These are phyloP conservation scores for Fagus crenata DNA, from an alignment of 306 rosid genomes.

Conservation along the genomic window DNA sequence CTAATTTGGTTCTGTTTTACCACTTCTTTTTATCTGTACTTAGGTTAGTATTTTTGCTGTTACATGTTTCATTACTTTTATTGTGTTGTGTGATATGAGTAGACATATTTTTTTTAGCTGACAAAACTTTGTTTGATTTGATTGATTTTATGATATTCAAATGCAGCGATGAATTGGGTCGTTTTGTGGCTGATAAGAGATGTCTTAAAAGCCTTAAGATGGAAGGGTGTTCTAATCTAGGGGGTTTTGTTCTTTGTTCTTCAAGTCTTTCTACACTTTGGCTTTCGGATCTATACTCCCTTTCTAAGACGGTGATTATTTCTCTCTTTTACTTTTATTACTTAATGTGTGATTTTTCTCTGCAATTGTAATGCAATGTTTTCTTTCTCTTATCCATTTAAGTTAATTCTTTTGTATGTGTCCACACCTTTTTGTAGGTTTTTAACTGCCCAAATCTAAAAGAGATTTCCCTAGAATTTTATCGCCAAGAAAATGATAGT, in stretches of 20 bases:
- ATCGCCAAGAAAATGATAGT: slow-evolving; percentile 59
- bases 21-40: background rate
- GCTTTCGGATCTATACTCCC: slow-evolving; percentile 80
- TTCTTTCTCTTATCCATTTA: background rate
- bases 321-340: slow-evolving; percentile 19
- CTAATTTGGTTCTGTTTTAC: background rate
- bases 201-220: slow-evolving; percentile 77
- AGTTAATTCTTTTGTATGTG: slow-evolving; percentile 20
- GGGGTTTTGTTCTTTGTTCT: slow-evolving; percentile 74
- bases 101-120: background rate
- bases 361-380: background rate
- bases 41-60: background rate
- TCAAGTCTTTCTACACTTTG: slow-evolving; percentile 82
- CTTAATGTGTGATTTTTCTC: background rate
- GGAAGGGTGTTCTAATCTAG: slow-evolving; percentile 85
- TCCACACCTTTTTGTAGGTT: slow-evolving; percentile 42
- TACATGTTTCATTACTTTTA: background rate
- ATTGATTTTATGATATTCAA: slow-evolving; percentile 22
- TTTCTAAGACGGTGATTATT: slow-evolving; percentile 76
- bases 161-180: slow-evolving; percentile 79
- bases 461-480: slow-evolving; percentile 87
- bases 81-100: background rate
- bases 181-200: slow-evolving; percentile 83
- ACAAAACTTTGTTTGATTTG: slow-evolving; percentile 19
- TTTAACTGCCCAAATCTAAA: slow-evolving; percentile 84